These are phyloP conservation scores for Orbilia javanica DNA, from an alignment of 2,329 filamentous ascomycete genomes.

Conservation along the genomic window DNA sequence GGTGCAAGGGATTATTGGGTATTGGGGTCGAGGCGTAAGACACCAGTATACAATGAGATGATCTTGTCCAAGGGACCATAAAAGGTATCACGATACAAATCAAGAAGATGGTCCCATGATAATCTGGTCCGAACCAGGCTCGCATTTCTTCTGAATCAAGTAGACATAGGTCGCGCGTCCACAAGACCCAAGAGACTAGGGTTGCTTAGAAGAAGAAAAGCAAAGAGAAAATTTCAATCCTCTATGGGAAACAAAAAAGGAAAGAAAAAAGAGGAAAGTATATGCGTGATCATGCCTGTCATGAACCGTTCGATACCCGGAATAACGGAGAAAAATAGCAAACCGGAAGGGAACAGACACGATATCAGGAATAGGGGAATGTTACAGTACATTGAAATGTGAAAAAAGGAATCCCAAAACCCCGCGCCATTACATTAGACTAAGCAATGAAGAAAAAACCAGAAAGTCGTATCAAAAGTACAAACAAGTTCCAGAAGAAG, in stretches of 20 bases:
- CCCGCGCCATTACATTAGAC: constrained; percentile 59
- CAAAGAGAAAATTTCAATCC: constrained; percentile 36
- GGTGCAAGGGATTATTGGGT: constrained; percentile 52
- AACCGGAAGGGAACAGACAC: constrained; percentile 52
- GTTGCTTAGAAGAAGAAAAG: constrained; percentile 25
- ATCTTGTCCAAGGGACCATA: background rate
- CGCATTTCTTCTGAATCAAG: constrained; percentile 1
- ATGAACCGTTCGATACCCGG: constrained; percentile 54
- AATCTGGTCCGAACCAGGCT: constrained; percentile 6
- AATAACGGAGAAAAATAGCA: constrained; percentile 42
- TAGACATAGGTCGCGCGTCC: background rate
- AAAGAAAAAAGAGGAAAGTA: constrained; percentile 18
- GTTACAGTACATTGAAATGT: constrained; percentile 59
- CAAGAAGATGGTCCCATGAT: background rate
- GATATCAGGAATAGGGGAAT: constrained; percentile 51
- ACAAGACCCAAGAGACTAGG: constrained; percentile 9
- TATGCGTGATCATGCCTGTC: constrained; percentile 55
- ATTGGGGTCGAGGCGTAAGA: constrained; percentile 24
- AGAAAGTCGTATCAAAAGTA: constrained; percentile 50
- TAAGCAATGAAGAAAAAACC: constrained; percentile 43
- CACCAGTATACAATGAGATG: constrained; percentile 31
- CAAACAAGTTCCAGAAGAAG: constrained; percentile 65
- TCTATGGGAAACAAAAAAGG: constrained; percentile 29
- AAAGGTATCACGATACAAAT: background rate
- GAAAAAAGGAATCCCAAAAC: constrained; percentile 58